A percentile compares a stretch with the other conserved stretches of the same genome.
phyloP scores from a whole-genome alignment of 2,329 filamentous ascomycete genomes.

The Westerdykella sp. region DNA sequence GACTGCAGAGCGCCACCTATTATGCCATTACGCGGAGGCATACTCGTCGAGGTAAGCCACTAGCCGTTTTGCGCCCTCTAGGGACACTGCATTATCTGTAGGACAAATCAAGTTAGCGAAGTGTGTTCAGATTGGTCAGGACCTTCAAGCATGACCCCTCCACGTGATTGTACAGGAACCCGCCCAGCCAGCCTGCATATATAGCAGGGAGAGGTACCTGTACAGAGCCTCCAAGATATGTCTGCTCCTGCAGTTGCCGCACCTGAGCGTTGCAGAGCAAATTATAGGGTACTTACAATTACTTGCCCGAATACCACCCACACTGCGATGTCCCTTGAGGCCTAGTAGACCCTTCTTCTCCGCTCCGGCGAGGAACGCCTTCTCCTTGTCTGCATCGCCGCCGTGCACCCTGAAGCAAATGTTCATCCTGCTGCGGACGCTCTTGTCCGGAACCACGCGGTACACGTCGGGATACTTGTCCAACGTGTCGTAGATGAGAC shows the following conservation, averaged over 20 bases:
- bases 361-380: conserved; percentile 69
- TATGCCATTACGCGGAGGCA: conserved; percentile 32
- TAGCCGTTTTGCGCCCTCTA: conserved; percentile 62
- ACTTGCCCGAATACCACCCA: conserved; percentile 77
- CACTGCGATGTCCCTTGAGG: conserved; percentile 80
- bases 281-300: conserved; percentile 53
- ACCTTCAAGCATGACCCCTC: conserved; percentile 10
- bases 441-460: conserved; percentile 68
- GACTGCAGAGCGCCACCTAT: conserved; percentile 6
- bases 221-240: conserved; percentile 5
- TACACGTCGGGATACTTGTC: conserved; percentile 71
- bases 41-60: conserved; percentile 59
- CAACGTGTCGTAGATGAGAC: conserved; percentile 67
- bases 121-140: conserved; percentile 1
- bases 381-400: conserved; percentile 64
- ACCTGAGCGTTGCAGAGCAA: not conserved
- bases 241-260: not conserved
- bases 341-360: conserved; percentile 65
- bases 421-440: conserved; percentile 82
- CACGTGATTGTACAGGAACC: not conserved
- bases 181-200: conserved; percentile 5
- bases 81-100: conserved; percentile 67
- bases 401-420: conserved; percentile 78
- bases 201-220: conserved; percentile 11
- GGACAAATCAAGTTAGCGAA: conserved; percentile 15